A percentile compares a stretch with the other conserved stretches of the same genome.
Evolutionary conservation across 495 filamentous ascomycete genomes (phyloP).

Genomic region (Hypoxylon cercidicola): DNA sequence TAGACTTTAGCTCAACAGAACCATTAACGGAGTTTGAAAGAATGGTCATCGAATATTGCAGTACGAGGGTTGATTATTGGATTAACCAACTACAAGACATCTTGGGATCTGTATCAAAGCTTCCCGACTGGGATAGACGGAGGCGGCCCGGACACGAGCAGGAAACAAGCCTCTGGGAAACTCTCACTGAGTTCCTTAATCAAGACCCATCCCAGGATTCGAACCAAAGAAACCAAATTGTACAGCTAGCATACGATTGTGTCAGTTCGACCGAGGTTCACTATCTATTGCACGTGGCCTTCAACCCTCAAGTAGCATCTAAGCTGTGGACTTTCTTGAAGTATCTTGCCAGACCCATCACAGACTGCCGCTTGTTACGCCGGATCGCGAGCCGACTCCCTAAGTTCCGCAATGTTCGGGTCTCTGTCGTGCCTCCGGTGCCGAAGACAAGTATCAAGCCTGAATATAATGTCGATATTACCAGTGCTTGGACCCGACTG

Average conservation of each 20-base stretch:
- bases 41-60: not conserved
- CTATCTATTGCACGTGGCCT: not conserved
- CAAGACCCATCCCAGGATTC: too few relatives aligned
- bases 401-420: not conserved
- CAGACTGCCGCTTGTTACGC: constrained; percentile 4
- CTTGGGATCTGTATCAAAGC: not conserved
- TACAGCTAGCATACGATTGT: not conserved
- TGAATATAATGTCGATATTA: not conserved
- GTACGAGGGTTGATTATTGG: constrained; percentile 1
- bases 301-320: not conserved
- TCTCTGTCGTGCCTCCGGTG: not conserved
- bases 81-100: not conserved
- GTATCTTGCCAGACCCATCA: not conserved
- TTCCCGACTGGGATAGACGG: not conserved
- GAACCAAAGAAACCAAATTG: not conserved
- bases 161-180: not conserved
- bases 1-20: too few relatives aligned
- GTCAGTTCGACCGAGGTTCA: not conserved
- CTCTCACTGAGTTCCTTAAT: not conserved
- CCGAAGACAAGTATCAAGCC: constrained; percentile 4
- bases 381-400: not conserved
- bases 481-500: not conserved
- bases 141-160: not conserved
- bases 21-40: not conserved
- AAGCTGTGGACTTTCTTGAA: constrained; percentile 4